phyloP scores from a whole-genome alignment of 2,329 filamentous ascomycete genomes.

The Colletotrichum nymphaeae region DNA sequence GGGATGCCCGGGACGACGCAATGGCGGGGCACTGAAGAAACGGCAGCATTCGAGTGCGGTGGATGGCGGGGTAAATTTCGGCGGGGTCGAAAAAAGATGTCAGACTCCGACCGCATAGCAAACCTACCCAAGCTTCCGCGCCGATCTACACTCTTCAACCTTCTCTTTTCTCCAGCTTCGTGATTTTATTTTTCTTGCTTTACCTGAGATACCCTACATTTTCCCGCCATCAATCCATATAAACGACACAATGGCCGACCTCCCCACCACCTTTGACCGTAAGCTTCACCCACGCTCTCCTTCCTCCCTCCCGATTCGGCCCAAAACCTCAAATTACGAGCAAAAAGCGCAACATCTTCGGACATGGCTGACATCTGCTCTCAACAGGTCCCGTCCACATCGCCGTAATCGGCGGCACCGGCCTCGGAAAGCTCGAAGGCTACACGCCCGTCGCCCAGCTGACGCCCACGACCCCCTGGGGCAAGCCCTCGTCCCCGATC shows the following conservation, averaged over 20 bases:
- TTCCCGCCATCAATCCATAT: neutral
- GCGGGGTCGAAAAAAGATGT: conserved; percentile 32
- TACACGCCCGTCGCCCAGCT: conserved; percentile 87
- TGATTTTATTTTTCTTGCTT: neutral
- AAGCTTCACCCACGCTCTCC: conserved; percentile 39
- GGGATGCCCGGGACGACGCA: conserved; percentile 18
- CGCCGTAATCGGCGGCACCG: conserved; percentile 93
- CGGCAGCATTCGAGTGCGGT: conserved; percentile 4
- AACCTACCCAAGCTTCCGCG: neutral
- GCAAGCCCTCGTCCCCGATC: conserved; percentile 79
- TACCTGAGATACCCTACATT: conserved; percentile 1
- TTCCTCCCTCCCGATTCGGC: neutral
- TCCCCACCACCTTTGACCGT: conserved; percentile 71
- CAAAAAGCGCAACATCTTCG: conserved; percentile 9
- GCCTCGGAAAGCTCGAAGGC: conserved; percentile 86
- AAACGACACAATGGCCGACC: conserved; percentile 57
- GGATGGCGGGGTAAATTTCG: conserved; percentile 34
- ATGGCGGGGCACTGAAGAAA: conserved; percentile 35
- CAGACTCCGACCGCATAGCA: conserved; percentile 2
- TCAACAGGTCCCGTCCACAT: conserved; percentile 77
- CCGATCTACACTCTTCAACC: neutral
- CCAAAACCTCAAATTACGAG: conserved; percentile 10
- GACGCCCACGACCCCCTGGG: conserved; percentile 88
- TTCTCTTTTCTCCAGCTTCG: neutral
- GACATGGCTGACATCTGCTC: conserved; percentile 3